phyloP scores from a whole-genome alignment of 306 rosid species.

The Urtica urens region DNA sequence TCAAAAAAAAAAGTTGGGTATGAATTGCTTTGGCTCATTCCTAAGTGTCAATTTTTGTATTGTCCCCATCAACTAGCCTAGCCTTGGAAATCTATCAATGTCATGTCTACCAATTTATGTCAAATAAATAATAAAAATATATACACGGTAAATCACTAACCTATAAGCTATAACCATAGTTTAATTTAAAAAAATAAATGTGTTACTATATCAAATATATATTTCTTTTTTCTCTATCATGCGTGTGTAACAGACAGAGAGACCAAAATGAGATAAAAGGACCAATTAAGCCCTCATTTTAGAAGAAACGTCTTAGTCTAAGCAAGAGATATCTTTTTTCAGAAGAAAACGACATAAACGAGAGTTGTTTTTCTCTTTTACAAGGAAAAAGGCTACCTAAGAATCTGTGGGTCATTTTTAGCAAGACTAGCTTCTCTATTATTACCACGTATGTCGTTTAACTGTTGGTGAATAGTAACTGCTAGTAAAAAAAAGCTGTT shows the following conservation, averaged over 20 bases:
- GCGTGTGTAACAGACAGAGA: neutral
- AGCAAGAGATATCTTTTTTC: slow-evolving; percentile 3
- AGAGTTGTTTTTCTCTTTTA: neutral
- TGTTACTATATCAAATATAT: neutral
- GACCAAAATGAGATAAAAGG: neutral
- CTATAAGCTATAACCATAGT: too few relatives aligned
- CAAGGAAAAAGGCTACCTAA: neutral
- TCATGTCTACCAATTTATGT: too few relatives aligned
- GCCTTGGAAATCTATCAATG: too few relatives aligned
- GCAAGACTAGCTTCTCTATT: neutral
- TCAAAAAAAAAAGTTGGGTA: neutral
- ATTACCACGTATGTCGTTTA: neutral
- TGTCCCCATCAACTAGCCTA: too few relatives aligned
- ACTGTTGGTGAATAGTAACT: neutral
- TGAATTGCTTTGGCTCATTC: too few relatives aligned
- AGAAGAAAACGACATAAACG: neutral
- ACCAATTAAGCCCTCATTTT: neutral
- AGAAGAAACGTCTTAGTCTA: neutral
- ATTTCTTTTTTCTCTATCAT: neutral
- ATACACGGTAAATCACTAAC: too few relatives aligned
- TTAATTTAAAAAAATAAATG: neutral
- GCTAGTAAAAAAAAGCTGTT: neutral
- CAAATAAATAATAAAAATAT: too few relatives aligned
- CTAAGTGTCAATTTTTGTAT: too few relatives aligned
- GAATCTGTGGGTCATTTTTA: neutral